Conservation (phyloP, 169 alveolate species). For the Fabrea salina region DNA sequence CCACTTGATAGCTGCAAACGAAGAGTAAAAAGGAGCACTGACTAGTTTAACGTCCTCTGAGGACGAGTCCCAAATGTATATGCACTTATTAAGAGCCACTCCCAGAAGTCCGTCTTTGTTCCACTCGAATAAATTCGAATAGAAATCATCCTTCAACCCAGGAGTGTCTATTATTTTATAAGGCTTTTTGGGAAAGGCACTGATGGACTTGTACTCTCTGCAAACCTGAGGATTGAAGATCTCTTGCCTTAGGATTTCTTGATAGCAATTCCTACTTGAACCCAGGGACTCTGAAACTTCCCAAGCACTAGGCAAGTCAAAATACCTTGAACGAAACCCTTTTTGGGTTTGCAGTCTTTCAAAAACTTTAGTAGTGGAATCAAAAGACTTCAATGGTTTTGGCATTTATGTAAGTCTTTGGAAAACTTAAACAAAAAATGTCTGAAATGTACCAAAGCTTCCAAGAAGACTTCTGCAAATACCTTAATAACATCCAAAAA, state of each 20-base stretch:
- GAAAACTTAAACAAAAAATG: too few relatives aligned
- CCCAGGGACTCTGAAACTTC: too few relatives aligned
- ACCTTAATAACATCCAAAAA: background rate
- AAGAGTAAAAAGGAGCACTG: slow-evolving; percentile 36
- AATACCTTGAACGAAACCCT: too few relatives aligned
- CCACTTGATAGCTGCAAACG: slow-evolving; percentile 51
- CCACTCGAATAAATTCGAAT: slow-evolving; percentile 77
- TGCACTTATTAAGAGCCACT: slow-evolving; percentile 65
- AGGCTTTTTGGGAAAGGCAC: slow-evolving; percentile 70
- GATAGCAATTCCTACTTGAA: too few relatives aligned
- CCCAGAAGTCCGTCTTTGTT: slow-evolving; percentile 63
- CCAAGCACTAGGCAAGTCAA: too few relatives aligned
- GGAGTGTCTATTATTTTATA: slow-evolving; percentile 84
- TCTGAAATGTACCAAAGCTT: slow-evolving; percentile 22
- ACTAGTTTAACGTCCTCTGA: slow-evolving; percentile 53
- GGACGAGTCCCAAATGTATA: slow-evolving; percentile 73
- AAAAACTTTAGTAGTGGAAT: too few relatives aligned
- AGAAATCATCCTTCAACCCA: slow-evolving; percentile 75
- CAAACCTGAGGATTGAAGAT: too few relatives aligned
- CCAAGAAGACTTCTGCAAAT: slow-evolving; percentile 6
- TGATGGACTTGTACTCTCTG: too few relatives aligned
- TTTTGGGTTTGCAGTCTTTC: too few relatives aligned
- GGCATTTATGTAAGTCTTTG: too few relatives aligned
- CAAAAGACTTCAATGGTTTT: too few relatives aligned
- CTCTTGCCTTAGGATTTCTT: too few relatives aligned